Evolutionary conservation across 495 filamentous ascomycete species (phyloP), one percentile per base, ranked within the genome.

Genomic region (Friedmanniomyces simplex): DNA sequence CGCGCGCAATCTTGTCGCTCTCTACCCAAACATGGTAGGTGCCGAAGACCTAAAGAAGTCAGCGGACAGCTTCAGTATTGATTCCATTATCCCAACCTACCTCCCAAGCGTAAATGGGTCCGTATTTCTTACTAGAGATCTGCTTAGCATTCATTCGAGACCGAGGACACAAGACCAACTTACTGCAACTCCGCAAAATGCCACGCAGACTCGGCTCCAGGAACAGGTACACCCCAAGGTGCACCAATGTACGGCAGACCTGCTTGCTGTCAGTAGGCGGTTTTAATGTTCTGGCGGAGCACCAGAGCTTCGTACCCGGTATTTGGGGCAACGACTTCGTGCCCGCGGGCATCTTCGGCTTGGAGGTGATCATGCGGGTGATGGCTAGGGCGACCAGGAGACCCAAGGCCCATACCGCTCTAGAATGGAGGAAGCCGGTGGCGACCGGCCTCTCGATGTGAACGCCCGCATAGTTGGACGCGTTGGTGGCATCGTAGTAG

Each of bases 11-110:
- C 34, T 54, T 45, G 16, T 42, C 52, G 20, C 14, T 42, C 52
- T 54, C 52, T 21, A 54, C 36, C 52, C 52, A 54, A 32, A 54
- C 25, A 30, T 54, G 52, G 7, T 20, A 22, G 5, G 52, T 54
- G 20, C 52, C 52, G 20, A 43, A 43, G 39, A 43, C 39, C 18
- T n/a, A 5, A 37, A 20, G 13, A 43, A n/a, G 39, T 43, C 39
- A 43, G 39, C 18, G 14, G 5, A 43, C 14, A 20, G 39, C 39
- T 43, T 43, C 14, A 16, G 3, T 20, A 20, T n/a, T 3, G 18
- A 20, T 2, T 43, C 39, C 3, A 43, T 3, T 43, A 3, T 6
- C 14, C 13, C 39, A 10, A 32, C 28, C n/a, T 32, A 39, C 52
- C 37, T 45, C 34, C 32, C 52, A 42, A n/a, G 37, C 34, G 34